phyloP scores from a whole-genome alignment of 2,329 filamentous ascomycete genomes.

The Xenosphaeropsis pyriputrescens region DNA sequence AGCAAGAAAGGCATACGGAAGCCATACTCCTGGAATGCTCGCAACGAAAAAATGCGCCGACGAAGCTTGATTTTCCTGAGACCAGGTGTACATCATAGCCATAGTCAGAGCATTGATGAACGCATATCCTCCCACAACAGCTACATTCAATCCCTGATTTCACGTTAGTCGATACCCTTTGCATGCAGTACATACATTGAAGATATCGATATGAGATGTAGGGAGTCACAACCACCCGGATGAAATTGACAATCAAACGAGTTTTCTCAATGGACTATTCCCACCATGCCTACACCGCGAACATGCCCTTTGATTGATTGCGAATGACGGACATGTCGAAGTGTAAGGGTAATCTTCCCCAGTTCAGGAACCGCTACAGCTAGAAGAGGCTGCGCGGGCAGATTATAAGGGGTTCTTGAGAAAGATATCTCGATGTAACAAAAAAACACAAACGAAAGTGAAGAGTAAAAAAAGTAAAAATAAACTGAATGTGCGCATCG shows the following conservation, averaged over 20 bases:
- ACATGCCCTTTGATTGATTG: conserved; percentile 32
- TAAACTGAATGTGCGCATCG: conserved; percentile 9
- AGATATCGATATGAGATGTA: conserved; percentile 14
- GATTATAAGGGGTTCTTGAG: conserved; percentile 41
- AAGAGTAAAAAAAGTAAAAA: conserved; percentile 3
- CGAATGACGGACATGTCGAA: conserved; percentile 34
- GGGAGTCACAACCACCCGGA: conserved; percentile 21
- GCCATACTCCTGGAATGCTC: conserved; percentile 65
- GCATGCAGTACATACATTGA: not conserved
- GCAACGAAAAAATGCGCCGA: conserved; percentile 71
- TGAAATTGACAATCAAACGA: conserved; percentile 22
- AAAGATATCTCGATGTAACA: not conserved
- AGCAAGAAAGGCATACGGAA: conserved; percentile 68
- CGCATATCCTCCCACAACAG: conserved; percentile 30
- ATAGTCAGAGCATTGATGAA: conserved; percentile 56
- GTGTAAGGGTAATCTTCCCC: conserved; percentile 44
- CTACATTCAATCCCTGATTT: conserved; percentile 32
- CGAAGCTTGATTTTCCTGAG: conserved; percentile 69
- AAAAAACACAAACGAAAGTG: conserved; percentile 3
- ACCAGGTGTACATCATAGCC: conserved; percentile 70
- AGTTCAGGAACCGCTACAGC: conserved; percentile 43
- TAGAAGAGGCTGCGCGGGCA: conserved; percentile 39
- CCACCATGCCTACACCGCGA: conserved; percentile 41
- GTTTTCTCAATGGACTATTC: conserved; percentile 34
- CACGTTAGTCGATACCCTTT: conserved; percentile 14